Conservation (phyloP, 2,329 filamentous ascomycete species). For the Claviceps africana region DNA sequence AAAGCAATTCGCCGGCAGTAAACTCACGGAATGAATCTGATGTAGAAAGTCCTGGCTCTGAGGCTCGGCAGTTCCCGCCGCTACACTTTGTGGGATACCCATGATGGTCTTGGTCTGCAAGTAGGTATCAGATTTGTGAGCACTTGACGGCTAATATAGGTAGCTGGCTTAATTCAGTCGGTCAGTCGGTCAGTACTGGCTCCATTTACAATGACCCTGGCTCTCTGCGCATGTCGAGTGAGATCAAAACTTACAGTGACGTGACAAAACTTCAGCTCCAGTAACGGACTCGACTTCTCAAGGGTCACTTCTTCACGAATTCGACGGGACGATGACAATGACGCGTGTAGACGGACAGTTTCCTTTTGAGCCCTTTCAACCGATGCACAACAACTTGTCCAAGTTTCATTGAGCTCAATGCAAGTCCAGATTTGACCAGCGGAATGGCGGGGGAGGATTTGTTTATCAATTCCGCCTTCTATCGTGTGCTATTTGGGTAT, state of each 20-base stretch:
- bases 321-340: neutral
- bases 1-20: neutral
- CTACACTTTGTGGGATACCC: neutral
- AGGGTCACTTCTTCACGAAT: neutral
- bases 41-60: neutral
- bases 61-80: neutral
- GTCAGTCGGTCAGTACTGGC: too few relatives aligned
- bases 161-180: neutral
- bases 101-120: neutral
- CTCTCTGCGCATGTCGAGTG: neutral
- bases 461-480: neutral
- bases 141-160: neutral
- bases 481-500: constrained; percentile 6
- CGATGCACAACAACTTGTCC: neutral
- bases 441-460: neutral
- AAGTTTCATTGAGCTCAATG: neutral
- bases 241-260: neutral
- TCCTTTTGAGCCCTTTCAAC: neutral
- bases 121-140: neutral
- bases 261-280: neutral
- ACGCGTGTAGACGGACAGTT: neutral
- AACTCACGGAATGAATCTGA: neutral
- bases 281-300: neutral
- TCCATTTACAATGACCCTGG: neutral
- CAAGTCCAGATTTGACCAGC: neutral